A percentile compares a stretch with the other conserved stretches of the same genome.
These are phyloP conservation scores for Gymnopus androsaceus DNA, from an alignment of 1,284 basidiomycete genomes.

Conservation along the genomic window DNA sequence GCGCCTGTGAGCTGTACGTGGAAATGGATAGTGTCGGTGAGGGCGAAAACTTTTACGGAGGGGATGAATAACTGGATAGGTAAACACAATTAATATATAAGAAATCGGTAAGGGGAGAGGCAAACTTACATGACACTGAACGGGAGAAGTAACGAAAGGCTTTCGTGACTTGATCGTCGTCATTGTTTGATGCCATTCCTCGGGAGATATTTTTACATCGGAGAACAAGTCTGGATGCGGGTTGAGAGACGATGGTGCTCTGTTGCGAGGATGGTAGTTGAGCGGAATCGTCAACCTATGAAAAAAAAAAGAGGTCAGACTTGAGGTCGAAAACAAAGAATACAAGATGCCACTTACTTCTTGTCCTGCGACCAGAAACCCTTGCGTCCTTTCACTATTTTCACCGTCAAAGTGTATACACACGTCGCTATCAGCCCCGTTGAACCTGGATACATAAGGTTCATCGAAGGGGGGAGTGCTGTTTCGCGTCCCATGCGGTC, in stretches of 20 bases:
- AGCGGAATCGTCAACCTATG: constrained; percentile 36
- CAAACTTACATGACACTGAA: constrained; percentile 52
- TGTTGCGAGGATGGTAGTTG: constrained; percentile 54
- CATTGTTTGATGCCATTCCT: constrained; percentile 61
- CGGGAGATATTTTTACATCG: constrained; percentile 54
- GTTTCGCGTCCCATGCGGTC: constrained; percentile 29
- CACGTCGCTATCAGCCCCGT: constrained; percentile 37
- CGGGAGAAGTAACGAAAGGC: constrained; percentile 32
- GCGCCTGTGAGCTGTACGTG: constrained; percentile 60
- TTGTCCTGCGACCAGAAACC: constrained; percentile 41
- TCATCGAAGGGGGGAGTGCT: constrained; percentile 57
- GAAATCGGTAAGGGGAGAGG: background rate
- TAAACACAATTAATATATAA: background rate
- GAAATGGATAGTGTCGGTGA: constrained; percentile 59
- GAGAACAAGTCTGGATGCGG: constrained; percentile 43
- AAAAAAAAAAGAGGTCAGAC: constrained; percentile 14
- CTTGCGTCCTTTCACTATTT: constrained; percentile 39
- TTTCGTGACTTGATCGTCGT: constrained; percentile 41
- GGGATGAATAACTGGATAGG: constrained; percentile 50
- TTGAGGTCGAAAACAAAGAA: background rate
- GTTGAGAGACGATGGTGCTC: constrained; percentile 50
- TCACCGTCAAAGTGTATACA: constrained; percentile 47
- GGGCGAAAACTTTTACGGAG: constrained; percentile 50
- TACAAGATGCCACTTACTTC: constrained; percentile 33
- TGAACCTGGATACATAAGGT: constrained; percentile 33